Conservation (phyloP, 1,139 yeast species). For the Scheffersomyces insectosa region DNA sequence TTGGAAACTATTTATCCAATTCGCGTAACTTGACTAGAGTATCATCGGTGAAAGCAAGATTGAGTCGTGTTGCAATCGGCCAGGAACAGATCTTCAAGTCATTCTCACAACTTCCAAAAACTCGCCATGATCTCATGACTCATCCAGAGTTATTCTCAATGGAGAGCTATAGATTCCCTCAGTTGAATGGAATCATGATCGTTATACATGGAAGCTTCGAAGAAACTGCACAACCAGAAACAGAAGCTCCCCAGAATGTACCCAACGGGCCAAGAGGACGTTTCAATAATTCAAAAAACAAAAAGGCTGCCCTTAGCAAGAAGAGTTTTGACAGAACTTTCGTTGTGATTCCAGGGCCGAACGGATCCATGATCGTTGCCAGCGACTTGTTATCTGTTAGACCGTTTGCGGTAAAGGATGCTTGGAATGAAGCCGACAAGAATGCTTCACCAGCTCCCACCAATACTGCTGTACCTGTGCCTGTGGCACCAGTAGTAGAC, state of each 20-base stretch:
- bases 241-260: conserved; percentile 15
- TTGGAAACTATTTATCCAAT: conserved; percentile 64
- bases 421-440: conserved; percentile 47
- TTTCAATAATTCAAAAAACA: conserved; percentile 28
- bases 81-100: conserved; percentile 60
- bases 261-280: conserved; percentile 30
- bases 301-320: conserved; percentile 48
- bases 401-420: conserved; percentile 55
- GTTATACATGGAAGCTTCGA: conserved; percentile 82
- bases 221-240: conserved; percentile 60
- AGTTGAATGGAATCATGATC: conserved; percentile 73
- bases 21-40: conserved; percentile 79
- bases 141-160: conserved; percentile 70
- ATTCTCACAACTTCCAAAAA: conserved; percentile 69
- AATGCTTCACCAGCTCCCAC: conserved; percentile 11
- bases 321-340: conserved; percentile 89
- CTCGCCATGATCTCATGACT: conserved; percentile 68
- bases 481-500: conserved; percentile 10
- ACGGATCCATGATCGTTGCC: conserved; percentile 75
- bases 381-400: conserved; percentile 78
- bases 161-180: conserved; percentile 75
- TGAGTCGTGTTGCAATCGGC: conserved; percentile 67
- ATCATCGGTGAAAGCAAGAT: conserved; percentile 57
- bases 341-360: conserved; percentile 72
- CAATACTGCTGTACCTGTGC: conserved; percentile 13